Evolutionary conservation across 805 yeast species (phyloP).

Genomic region (Ogataea neopini): DNA sequence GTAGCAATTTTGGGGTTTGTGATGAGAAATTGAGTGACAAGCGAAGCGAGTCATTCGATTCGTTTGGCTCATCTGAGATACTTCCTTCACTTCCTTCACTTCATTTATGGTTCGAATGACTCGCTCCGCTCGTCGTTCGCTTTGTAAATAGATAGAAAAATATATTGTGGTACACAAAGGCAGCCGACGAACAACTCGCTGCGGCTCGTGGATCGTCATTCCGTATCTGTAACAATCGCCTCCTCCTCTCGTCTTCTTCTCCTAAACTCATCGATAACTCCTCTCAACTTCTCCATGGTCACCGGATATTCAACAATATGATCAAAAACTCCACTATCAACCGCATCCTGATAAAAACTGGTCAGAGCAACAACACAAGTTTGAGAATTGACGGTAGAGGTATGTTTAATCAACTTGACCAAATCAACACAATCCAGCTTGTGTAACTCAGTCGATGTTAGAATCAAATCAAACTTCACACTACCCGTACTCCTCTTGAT

Average conservation of each 20-base stretch:
- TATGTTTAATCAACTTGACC: conserved; percentile 69
- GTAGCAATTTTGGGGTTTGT: conserved; percentile 1
- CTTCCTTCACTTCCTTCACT: no score
- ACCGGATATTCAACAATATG: conserved; percentile 76
- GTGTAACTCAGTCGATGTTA: conserved; percentile 70
- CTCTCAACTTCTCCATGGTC: conserved; percentile 36
- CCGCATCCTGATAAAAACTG: conserved; percentile 68
- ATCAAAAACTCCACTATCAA: conserved; percentile 54
- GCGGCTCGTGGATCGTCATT: conserved; percentile 13
- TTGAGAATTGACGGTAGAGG: conserved; percentile 71
- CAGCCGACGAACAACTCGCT: no score
- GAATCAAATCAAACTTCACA: conserved; percentile 79
- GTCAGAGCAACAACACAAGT: conserved; percentile 81
- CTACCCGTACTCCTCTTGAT: conserved; percentile 79
- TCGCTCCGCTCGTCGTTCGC: neutral
- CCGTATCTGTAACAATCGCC: conserved; percentile 37
- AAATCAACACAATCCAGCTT: conserved; percentile 75
- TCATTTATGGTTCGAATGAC: neutral
- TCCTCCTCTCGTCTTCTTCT: conserved; percentile 30
- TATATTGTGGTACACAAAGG: no score
- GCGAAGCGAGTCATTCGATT: neutral
- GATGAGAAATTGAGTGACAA: neutral
- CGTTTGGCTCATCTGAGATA: no score
- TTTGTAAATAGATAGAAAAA: no score
- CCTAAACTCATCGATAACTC: conserved; percentile 31